These are phyloP conservation scores for Neltuma alba DNA, from an alignment of 306 rosid genomes.

Conservation along the genomic window DNA sequence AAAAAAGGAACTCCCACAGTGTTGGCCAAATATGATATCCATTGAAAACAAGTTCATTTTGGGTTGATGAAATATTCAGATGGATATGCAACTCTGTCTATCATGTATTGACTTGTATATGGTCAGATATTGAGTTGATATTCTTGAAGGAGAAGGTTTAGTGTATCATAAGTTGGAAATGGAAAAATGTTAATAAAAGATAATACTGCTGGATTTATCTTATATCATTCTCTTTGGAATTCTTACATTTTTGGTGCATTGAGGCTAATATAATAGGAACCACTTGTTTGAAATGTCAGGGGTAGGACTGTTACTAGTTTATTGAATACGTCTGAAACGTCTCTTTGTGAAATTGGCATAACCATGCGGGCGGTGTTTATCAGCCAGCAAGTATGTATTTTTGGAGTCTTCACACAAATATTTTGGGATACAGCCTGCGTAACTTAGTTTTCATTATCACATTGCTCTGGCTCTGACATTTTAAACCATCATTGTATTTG, in stretches of 20 bases:
- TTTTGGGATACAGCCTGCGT: not conserved
- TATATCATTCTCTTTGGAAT: not conserved
- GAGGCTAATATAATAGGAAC: not conserved
- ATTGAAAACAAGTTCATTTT: not conserved
- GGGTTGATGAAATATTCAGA: not conserved
- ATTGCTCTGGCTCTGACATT: slow-evolving; percentile 11
- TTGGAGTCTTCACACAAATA: not conserved
- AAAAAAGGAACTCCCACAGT: not conserved
- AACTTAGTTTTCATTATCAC: slow-evolving; percentile 25
- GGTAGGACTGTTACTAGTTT: slow-evolving; percentile 7
- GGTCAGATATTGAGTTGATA: slow-evolving; percentile 6
- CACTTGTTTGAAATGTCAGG: slow-evolving; percentile 19
- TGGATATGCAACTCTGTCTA: not conserved
- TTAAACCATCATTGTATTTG: slow-evolving; percentile 21
- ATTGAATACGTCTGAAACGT: slow-evolving; percentile 6
- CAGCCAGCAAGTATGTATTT: slow-evolving; percentile 17
- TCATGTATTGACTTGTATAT: not conserved
- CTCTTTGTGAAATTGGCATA: not conserved
- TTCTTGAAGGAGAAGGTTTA: slow-evolving; percentile 2
- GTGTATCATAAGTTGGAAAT: not conserved
- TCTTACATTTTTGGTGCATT: not conserved
- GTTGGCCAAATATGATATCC: slow-evolving; percentile 14
- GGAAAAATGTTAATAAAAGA: not conserved
- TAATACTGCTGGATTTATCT: not conserved
- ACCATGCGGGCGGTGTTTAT: not conserved